Evolutionary conservation across 768 basidiomycete species (phyloP).

Genomic region (Kwoniella botswanensis): DNA sequence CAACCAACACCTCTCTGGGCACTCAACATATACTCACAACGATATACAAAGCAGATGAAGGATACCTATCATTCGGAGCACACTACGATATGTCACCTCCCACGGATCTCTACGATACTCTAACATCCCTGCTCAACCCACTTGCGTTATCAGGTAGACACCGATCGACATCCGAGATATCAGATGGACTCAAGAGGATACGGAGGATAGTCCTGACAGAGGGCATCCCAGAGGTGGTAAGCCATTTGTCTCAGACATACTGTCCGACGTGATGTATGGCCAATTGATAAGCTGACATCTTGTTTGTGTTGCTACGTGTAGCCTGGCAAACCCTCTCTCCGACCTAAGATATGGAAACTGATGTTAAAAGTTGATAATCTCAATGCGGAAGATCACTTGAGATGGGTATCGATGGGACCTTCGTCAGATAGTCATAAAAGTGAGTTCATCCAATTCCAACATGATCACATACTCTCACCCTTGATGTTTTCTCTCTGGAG

Average conservation of each 20-base stretch:
- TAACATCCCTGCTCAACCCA: constrained; percentile 29
- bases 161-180: constrained; percentile 63
- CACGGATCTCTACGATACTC: constrained; percentile 32
- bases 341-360: constrained; percentile 81
- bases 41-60: background rate
- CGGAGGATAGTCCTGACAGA: constrained; percentile 86
- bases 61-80: no score
- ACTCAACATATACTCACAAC: background rate
- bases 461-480: background rate
- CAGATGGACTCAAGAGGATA: constrained; percentile 84
- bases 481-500: background rate
- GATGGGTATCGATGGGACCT: constrained; percentile 53
- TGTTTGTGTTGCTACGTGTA: background rate
- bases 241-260: constrained; percentile 52
- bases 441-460: constrained; percentile 28
- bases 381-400: constrained; percentile 65
- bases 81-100: constrained; percentile 9
- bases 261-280: no score
- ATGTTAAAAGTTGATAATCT: constrained; percentile 80
- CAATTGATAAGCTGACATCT: no score
- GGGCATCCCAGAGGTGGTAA: constrained; percentile 77
- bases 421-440: constrained; percentile 57
- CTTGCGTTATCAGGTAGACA: constrained; percentile 24
- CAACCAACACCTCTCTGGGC: background rate
- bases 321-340: constrained; percentile 33